Conservation (phyloP, 176 grass and related monocot species). For the Aegilops umbellulata region DNA sequence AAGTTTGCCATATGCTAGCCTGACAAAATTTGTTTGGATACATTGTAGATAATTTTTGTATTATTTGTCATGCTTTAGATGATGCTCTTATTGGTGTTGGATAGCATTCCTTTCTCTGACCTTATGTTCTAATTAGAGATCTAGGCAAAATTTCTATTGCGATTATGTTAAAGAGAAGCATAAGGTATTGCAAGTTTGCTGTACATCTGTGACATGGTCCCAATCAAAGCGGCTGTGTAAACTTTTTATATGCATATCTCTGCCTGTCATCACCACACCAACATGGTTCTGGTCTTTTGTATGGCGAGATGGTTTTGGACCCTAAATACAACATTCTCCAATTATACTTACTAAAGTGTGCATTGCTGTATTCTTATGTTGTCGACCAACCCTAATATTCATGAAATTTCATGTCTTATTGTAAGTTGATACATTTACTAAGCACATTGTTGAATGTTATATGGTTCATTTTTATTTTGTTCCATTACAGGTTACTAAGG, state of each 20-base stretch:
- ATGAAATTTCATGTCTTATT: neutral
- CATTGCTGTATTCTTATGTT: neutral
- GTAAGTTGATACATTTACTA: neutral
- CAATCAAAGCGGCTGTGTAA: neutral
- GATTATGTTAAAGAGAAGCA: slow-evolving; percentile 9
- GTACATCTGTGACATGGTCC: neutral
- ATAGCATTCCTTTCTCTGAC: neutral
- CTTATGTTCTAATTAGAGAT: neutral
- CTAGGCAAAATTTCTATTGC: neutral
- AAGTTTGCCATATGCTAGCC: neutral
- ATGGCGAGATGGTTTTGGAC: neutral
- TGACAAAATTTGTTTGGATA: slow-evolving; percentile 10
- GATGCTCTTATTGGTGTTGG: neutral
- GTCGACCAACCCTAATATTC: slow-evolving; percentile 1
- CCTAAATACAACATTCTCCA: neutral
- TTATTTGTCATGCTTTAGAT: neutral
- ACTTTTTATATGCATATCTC: neutral
- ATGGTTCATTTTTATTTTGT: slow-evolving; percentile 22
- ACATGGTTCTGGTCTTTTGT: neutral
- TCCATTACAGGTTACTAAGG: slow-evolving; percentile 71
- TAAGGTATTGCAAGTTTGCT: neutral
- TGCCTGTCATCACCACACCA: neutral
- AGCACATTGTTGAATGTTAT: slow-evolving; percentile 18
- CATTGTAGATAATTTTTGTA: neutral
- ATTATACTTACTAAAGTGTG: slow-evolving; percentile 2